Evolutionary conservation across 306 rosid species (phyloP), one percentile per base, ranked within the genome.

Genomic region (Glycyrrhiza uralensis): DNA sequence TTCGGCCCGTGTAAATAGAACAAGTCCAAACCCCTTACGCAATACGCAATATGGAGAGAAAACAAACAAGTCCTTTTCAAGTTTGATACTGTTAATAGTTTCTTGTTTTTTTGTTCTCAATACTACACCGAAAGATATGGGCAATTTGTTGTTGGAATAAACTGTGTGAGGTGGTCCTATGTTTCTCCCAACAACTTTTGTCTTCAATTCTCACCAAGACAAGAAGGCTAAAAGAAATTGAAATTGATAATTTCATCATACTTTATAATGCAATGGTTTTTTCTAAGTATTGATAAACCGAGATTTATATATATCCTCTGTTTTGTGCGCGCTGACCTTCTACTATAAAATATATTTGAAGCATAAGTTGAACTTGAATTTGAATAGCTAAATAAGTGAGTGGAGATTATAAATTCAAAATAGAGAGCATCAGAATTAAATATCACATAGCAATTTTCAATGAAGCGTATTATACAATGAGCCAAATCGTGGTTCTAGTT

Each of bases 151-250:
- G 7, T 52, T 47, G 68, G 87, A 75, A 76, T 81, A 49, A 72
- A 76, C 38, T 83, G 83, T 79, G 42, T 62, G 5, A 18, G 54
- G 61, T 81, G 84, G 90, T 82, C 89, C 60, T 52, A 41, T 36
- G 30, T 72, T 68, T 72, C 68, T 46, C 10, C 79, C 47, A 22
- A 23, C 49, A 51, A 19, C 72, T 24, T 22, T 74, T 54, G n/a
- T 33, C 15, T 15, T 55, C 76, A 70, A 15, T 51, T 51, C 24
- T 24, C 62, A 51, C 29, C 36, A n/a, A 15, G 5, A 72, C 36
- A n/a, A 15, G 5, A 72, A 44, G 35, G 7, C 24, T 26, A 30
- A 57, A 41, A 41, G n/a, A 23, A 9, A 45, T 10, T 50, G 33
- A 6, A 71, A 41, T 71, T 72, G 3, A 30, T 33, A 44, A 20